Evolutionary conservation across 2,329 filamentous ascomycete species (phyloP).

Genomic region (Triangularia verruculosa): DNA sequence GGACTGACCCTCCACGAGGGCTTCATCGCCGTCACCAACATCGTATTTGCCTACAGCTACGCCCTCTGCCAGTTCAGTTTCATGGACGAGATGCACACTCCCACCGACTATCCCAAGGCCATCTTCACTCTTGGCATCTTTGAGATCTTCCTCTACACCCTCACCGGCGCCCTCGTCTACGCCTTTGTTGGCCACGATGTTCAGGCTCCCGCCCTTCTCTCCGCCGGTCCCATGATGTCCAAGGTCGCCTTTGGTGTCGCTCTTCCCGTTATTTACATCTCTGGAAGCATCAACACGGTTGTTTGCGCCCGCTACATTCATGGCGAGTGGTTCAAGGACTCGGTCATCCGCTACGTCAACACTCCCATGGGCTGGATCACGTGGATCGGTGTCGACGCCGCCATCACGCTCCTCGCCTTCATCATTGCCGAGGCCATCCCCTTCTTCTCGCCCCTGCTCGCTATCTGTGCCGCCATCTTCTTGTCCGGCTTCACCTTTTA

Average conservation of each 20-base stretch:
- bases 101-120: slow-evolving; percentile 48
- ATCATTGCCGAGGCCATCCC: slow-evolving; percentile 71
- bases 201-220: slow-evolving; percentile 64
- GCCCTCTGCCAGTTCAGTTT: slow-evolving; percentile 52
- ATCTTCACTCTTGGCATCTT: slow-evolving; percentile 60
- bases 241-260: slow-evolving; percentile 70
- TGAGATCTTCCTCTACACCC: slow-evolving; percentile 63
- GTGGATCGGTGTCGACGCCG: slow-evolving; percentile 56
- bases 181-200: slow-evolving; percentile 64
- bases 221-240: slow-evolving; percentile 55
- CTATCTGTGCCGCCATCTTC: slow-evolving; percentile 50
- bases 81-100: slow-evolving; percentile 54
- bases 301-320: slow-evolving; percentile 47
- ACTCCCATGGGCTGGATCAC: slow-evolving; percentile 46
- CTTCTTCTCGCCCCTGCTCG: slow-evolving; percentile 67
- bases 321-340: slow-evolving; percentile 43
- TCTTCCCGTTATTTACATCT: slow-evolving; percentile 70
- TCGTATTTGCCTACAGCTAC: slow-evolving; percentile 66
- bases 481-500: slow-evolving; percentile 46
- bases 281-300: slow-evolving; percentile 65
- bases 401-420: slow-evolving; percentile 63
- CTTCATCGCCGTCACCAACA: slow-evolving; percentile 64
- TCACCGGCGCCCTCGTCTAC: slow-evolving; percentile 67
- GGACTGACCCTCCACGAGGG: slow-evolving; percentile 49
- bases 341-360: slow-evolving; percentile 46